These are phyloP conservation scores for Ophiosphaerella herpotricha DNA, from an alignment of 2,329 filamentous ascomycete genomes.

Conservation along the genomic window DNA sequence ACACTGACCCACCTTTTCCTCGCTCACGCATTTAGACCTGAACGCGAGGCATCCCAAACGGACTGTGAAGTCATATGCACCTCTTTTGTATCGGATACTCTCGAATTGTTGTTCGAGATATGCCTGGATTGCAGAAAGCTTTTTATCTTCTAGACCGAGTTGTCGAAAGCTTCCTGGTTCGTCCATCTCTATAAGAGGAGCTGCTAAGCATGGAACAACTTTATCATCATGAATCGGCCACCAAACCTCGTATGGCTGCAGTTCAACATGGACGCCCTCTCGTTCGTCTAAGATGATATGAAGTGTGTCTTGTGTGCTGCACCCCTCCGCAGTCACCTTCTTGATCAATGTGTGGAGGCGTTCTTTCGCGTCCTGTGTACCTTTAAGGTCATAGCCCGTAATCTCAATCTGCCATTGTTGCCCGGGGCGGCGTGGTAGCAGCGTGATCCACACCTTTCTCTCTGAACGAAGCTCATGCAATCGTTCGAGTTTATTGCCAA, in stretches of 20 bases:
- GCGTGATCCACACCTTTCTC: conserved; percentile 34
- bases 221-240: conserved; percentile 28
- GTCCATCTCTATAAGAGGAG: conserved; percentile 19
- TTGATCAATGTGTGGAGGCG: conserved; percentile 27
- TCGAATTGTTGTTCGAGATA: conserved; percentile 26
- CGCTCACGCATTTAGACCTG: conserved; percentile 13
- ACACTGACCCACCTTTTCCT: conserved; percentile 15
- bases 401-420: conserved; percentile 27
- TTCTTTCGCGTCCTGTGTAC: conserved; percentile 25
- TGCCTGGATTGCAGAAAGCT: conserved; percentile 21
- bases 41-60: conserved; percentile 34
- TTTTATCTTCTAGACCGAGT: conserved; percentile 10
- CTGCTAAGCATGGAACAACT: conserved; percentile 27
- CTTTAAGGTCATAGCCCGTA: conserved; percentile 10
- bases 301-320: conserved; percentile 10
- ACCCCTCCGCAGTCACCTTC: conserved; percentile 18
- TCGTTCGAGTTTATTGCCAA: conserved; percentile 34
- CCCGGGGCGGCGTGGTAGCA: conserved; percentile 7
- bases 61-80: conserved; percentile 33
- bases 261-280: conserved; percentile 27
- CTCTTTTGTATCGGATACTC: conserved; percentile 24
- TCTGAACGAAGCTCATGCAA: conserved; percentile 33
- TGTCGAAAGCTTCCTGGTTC: conserved; percentile 27
- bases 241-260: conserved; percentile 26
- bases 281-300: conserved; percentile 33